Evolutionary conservation across 371 early-diverging fungal genomes (phyloP), one percentile per base, ranked within the genome.

Genomic region (Chytridium lagenaria): DNA sequence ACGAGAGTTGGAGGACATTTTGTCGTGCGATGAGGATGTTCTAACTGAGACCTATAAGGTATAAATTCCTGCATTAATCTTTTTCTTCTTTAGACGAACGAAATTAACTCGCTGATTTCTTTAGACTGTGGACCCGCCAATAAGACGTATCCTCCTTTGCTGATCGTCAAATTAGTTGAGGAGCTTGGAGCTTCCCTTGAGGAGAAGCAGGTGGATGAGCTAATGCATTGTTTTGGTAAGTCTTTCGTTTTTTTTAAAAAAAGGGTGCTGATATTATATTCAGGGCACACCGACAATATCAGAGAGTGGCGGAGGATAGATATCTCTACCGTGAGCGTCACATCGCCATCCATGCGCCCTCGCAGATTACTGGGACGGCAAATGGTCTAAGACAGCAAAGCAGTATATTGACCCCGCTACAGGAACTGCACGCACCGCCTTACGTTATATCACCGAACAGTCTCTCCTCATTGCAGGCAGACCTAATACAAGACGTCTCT

Each of bases 341-440:
- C 37, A 36, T 67, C 3, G 71, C 71, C 28, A 69, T 72, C 40
- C 72, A 76, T 37, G n/a, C 55, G 65, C 69, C 39, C 33, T 76
- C 23, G 61, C 69, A 5, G 63, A 61, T 39, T 76, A 76, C 44
- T 76, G 77, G 77, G 77, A 76, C n/a, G 63, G 69, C 5, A 76
- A 76, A 49, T 76, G 63, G 65, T 33, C 72, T 0, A 68, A 64
- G 38, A 33, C 72, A 2, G 65, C 71, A 10, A 76, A 75, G 39
- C 76, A 57, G 26, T 75, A 59, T 40, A 36, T 69, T 33, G 76
- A 75, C 44, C 22, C 51, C 0, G 30, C 15, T 0, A 71, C 65
- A 1, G 59, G 34, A 22, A 23, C 50, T 7, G 30, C 71, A 16
- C 49, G 50, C 28, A 50, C 50, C 10, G 72, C 61, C 33, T n/a